Conservation (phyloP, 306 rosid species). For the Gillenia trifoliata region DNA sequence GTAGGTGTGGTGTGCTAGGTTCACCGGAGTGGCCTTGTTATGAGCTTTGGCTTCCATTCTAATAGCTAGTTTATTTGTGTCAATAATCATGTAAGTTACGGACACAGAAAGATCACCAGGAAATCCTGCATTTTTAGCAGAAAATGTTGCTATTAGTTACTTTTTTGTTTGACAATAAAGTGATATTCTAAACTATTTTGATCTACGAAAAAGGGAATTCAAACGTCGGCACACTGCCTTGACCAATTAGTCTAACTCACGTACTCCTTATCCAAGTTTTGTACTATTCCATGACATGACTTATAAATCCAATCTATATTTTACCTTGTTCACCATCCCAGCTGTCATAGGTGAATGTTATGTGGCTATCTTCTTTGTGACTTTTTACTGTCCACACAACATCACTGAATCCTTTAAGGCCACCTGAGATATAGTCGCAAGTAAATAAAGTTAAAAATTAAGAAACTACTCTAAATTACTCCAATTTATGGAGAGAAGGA, state of each 20-base stretch:
- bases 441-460: not conserved
- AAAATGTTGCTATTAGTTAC: not conserved
- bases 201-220: not conserved
- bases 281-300: too few species aligned
- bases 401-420: slow-evolving; percentile 49
- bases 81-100: slow-evolving; percentile 50
- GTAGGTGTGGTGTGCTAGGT: slow-evolving; percentile 63
- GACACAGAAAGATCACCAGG: slow-evolving; percentile 54
- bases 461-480: not conserved
- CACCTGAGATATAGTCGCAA: slow-evolving; percentile 38
- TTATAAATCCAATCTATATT: slow-evolving; percentile 6
- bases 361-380: slow-evolving; percentile 32
- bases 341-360: slow-evolving; percentile 48
- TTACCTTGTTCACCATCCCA: slow-evolving; percentile 60
- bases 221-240: not conserved
- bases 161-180: not conserved
- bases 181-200: too few species aligned
- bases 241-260: not conserved
- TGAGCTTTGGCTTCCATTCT: slow-evolving; percentile 47
- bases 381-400: slow-evolving; percentile 46
- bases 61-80: slow-evolving; percentile 33
- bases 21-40: slow-evolving; percentile 60
- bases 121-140: slow-evolving; percentile 43
- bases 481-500: too few species aligned
- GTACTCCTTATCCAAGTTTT: not conserved